Base-by-base conservation (phyloP, 345 rosid species). In the Euphorbia lathyris region DNA sequence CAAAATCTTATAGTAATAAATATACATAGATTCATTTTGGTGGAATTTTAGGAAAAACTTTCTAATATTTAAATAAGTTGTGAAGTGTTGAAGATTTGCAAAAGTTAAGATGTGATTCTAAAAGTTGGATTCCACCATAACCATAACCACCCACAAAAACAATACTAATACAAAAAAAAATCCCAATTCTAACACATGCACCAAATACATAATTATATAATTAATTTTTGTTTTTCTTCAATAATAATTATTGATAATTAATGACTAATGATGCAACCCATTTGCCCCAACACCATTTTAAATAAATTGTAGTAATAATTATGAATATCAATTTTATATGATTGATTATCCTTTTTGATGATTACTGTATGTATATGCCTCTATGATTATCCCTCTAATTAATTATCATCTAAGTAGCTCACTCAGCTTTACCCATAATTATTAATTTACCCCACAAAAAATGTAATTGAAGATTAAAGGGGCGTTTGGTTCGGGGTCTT, bases 81-180 rank as follows among this genome's bases (percentile, higher is more conserved):
- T 34, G 19, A 45, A 17, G 68, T 47, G 17, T 59, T 59, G 48
- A 69, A 58, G 66, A 45, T 42, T 66, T 20, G 58, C 7, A 1
- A 9, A n/a, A 10, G 27, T 55, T 25, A 0, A 45, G 51, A 19
- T 71, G 25, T 23, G 76, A 29, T 17, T 56, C 13, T 16, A 30
- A 50, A 58, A 67, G 66, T 50, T 66, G 76, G 66, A 48, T 47
- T 66, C 76, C 71, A 66, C 72, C 55, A 25, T 27, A 13, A 7
- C 45, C 2, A 32, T 1, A 45, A 47, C 66, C 60, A 59, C 76
- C 66, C 60, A 11, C 53, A 38, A 36, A 43, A 43, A 60, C 11
- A 34, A 45, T 6, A 45, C 13, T 1, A 45, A 45, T 6, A 45
- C 13, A 12, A 45, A 40, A 40, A 6, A 40, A 25, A 0, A 7